Conservation (phyloP, 139 green algal genomes). For the Picochlorum sp. region DNA sequence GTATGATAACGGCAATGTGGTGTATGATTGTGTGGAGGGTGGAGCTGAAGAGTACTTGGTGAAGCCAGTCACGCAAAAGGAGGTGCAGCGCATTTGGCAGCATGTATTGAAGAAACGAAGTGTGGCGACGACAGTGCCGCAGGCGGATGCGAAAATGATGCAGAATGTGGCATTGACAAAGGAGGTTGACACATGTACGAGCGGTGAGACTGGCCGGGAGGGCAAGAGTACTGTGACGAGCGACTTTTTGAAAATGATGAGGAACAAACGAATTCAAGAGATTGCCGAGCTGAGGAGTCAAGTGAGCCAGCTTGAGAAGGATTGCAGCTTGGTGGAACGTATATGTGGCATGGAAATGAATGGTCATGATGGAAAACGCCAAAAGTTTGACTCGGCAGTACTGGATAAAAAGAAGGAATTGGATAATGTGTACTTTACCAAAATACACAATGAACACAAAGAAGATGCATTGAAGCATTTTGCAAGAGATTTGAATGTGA, state of each 20-base stretch:
- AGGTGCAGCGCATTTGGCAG: slow-evolving; percentile 75
- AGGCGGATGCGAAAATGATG: not conserved
- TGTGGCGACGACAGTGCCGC: slow-evolving; percentile 14
- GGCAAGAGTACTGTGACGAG: not conserved
- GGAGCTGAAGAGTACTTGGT: slow-evolving; percentile 89
- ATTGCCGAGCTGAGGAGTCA: not conserved
- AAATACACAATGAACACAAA: not conserved
- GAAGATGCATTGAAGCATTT: slow-evolving; percentile 31
- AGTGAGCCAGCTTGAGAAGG: not conserved
- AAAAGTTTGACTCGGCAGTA: not conserved
- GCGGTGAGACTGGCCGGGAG: not conserved
- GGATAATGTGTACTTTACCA: not conserved
- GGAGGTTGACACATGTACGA: not conserved
- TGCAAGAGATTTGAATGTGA: slow-evolving; percentile 42
- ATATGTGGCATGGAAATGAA: not conserved
- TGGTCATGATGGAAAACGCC: not conserved
- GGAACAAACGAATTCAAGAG: not conserved
- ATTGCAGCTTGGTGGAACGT: too few relatives aligned
- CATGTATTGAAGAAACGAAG: slow-evolving; percentile 67
- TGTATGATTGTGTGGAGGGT: slow-evolving; percentile 67
- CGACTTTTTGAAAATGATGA: slow-evolving; percentile 4
- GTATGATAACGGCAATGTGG: slow-evolving; percentile 67
- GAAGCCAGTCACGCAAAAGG: slow-evolving; percentile 85
- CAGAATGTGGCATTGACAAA: not conserved
- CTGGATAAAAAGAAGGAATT: not conserved